These are phyloP conservation scores for Peronospora farinosa DNA, from an alignment of 352 stramenopile species.

Conservation along the genomic window DNA sequence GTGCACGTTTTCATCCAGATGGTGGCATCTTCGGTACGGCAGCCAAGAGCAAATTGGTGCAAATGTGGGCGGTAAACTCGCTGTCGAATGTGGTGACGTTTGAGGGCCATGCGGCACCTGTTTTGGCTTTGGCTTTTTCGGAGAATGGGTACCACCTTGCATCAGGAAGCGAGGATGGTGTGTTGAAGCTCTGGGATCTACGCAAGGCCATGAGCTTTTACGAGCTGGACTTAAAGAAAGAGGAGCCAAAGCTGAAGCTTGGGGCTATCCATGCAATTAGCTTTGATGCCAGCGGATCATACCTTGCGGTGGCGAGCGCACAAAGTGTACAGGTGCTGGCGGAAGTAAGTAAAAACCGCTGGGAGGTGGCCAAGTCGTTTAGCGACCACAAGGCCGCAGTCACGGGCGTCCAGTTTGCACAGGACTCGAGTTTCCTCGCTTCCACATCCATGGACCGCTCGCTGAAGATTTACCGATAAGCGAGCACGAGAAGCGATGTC, in stretches of 20 bases:
- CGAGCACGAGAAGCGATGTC: background rate
- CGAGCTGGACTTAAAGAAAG: slow-evolving; percentile 47
- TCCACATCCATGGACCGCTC: slow-evolving; percentile 70
- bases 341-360: slow-evolving; percentile 58
- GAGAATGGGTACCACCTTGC: slow-evolving; percentile 95
- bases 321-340: slow-evolving; percentile 47
- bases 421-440: slow-evolving; percentile 55
- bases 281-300: slow-evolving; percentile 57
- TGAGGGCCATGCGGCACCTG: slow-evolving; percentile 63
- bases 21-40: slow-evolving; percentile 88
- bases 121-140: slow-evolving; percentile 85
- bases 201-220: slow-evolving; percentile 83
- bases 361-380: slow-evolving; percentile 54
- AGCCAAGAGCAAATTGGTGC: slow-evolving; percentile 60
- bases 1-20: slow-evolving; percentile 89
- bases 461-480: slow-evolving; percentile 70
- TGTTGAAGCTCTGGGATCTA: slow-evolving; percentile 91
- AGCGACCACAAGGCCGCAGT: slow-evolving; percentile 63
- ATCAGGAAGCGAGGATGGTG: slow-evolving; percentile 65
- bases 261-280: slow-evolving; percentile 43
- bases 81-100: slow-evolving; percentile 81
- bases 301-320: slow-evolving; percentile 46
- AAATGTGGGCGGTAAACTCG: slow-evolving; percentile 91
- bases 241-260: slow-evolving; percentile 31
- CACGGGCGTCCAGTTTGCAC: slow-evolving; percentile 52